A percentile compares a stretch with the other conserved stretches of the same genome.
phyloP scores from a whole-genome alignment of 768 basidiomycete genomes.

The Rhodotorula diobovata region DNA sequence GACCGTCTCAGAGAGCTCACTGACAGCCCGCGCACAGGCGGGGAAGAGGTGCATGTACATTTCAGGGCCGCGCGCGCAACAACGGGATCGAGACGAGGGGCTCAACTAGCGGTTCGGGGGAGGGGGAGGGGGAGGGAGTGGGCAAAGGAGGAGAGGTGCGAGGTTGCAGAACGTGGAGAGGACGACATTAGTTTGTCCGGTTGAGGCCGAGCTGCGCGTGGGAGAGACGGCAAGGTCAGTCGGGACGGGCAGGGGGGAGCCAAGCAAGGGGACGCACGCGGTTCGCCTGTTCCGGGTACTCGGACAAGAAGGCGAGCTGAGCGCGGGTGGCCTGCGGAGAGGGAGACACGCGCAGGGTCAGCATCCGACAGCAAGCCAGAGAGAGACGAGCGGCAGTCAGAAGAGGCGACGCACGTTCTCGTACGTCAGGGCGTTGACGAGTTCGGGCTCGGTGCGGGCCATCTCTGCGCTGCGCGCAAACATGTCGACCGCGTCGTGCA shows the following conservation, averaged over 20 bases:
- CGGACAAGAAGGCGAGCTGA: constrained; percentile 75
- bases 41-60: not conserved
- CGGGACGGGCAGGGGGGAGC: not conserved
- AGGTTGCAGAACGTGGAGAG: not conserved
- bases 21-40: too few relatives aligned
- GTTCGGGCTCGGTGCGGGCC: constrained; percentile 83
- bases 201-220: constrained; percentile 1
- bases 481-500: constrained; percentile 77
- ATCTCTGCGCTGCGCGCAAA: constrained; percentile 78
- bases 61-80: not conserved
- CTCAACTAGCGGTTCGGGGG: not conserved
- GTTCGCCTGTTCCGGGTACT: constrained; percentile 57
- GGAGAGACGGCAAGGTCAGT: not conserved
- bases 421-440: constrained; percentile 49
- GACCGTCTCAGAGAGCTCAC: too few relatives aligned
- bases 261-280: constrained; percentile 1
- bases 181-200: constrained; percentile 1
- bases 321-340: constrained; percentile 59
- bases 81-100: not conserved
- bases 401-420: constrained; percentile 28
- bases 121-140: too few relatives aligned
- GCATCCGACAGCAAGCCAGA: too few relatives aligned
- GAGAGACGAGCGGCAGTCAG: not conserved
- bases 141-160: not conserved
- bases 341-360: too few relatives aligned